Conservation (phyloP, 306 rosid species). For the Styphnolobium japonicum region DNA sequence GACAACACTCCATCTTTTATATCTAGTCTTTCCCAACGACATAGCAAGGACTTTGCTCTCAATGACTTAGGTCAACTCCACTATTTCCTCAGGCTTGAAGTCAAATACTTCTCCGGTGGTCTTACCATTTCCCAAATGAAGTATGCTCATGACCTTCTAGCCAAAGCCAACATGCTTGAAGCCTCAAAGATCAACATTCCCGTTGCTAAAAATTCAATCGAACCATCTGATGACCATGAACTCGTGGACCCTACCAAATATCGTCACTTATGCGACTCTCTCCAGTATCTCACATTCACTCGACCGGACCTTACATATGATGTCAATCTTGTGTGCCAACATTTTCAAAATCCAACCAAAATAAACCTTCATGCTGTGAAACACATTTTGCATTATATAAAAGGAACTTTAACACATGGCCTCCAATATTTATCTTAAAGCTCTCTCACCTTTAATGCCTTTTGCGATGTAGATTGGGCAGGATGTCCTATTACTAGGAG, state of each 20-base stretch:
- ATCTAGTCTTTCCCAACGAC: neutral
- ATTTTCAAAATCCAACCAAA: neutral
- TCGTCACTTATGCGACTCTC: neutral
- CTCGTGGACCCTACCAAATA: neutral
- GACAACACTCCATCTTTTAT: neutral
- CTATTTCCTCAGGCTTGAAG: neutral
- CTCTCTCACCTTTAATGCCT: neutral
- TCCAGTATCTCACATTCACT: neutral
- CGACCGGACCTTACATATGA: neutral
- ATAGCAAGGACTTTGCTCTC: neutral
- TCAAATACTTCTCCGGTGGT: neutral
- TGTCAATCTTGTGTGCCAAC: neutral
- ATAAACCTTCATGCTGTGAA: neutral
- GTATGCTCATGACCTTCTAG: neutral
- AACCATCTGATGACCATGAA: neutral
- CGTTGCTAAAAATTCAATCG: neutral
- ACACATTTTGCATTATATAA: neutral
- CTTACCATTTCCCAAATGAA: neutral
- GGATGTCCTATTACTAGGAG: neutral
- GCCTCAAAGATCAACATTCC: neutral
- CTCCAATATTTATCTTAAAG: neutral
- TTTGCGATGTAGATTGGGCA: neutral
- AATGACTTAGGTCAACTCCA: neutral
- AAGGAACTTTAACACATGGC: neutral
- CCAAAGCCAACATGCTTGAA: neutral